Evolutionary conservation across 768 basidiomycete species (phyloP).

Genomic region (Mycena chlorophos): DNA sequence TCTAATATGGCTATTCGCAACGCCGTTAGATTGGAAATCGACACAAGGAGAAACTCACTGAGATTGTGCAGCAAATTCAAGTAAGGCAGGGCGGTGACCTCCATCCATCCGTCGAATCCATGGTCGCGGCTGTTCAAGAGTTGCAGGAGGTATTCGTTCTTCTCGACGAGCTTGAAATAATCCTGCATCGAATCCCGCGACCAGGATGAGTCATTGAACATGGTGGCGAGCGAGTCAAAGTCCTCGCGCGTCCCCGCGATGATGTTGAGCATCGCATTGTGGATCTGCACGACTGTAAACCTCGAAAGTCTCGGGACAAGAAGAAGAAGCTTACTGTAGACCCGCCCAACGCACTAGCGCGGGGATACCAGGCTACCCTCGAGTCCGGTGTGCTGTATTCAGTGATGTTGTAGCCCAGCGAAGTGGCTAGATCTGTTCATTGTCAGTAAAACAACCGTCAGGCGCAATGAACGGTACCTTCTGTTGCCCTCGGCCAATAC

Average conservation of each 20-base stretch:
- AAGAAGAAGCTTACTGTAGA: constrained; percentile 4
- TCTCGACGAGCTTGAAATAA: constrained; percentile 32
- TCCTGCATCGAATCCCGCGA: constrained; percentile 33
- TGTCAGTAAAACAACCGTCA: neutral
- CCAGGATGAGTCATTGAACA: constrained; percentile 32
- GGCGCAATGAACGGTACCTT: constrained; percentile 2
- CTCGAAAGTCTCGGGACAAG: neutral
- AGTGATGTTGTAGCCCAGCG: constrained; percentile 16
- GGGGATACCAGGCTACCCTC: constrained; percentile 19
- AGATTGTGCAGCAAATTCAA: constrained; percentile 27
- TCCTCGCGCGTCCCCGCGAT: constrained; percentile 14
- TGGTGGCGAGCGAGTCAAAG: constrained; percentile 12
- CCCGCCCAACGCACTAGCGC: constrained; percentile 14
- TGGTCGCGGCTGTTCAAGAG: constrained; percentile 25
- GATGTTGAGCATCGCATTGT: constrained; percentile 21
- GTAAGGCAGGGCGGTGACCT: constrained; percentile 28
- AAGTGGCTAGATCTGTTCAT: constrained; percentile 7
- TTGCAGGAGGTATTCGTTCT: constrained; percentile 28
- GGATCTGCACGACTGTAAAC: constrained; percentile 4
- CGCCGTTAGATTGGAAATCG: neutral
- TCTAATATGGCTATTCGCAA: constrained; percentile 24
- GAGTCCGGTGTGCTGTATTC: constrained; percentile 16
- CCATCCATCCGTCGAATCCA: constrained; percentile 34
- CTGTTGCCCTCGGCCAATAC: constrained; percentile 14
- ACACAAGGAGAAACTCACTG: neutral